Conservation (phyloP, 208 protist genomes). For the Leishmania aethiopica region DNA sequence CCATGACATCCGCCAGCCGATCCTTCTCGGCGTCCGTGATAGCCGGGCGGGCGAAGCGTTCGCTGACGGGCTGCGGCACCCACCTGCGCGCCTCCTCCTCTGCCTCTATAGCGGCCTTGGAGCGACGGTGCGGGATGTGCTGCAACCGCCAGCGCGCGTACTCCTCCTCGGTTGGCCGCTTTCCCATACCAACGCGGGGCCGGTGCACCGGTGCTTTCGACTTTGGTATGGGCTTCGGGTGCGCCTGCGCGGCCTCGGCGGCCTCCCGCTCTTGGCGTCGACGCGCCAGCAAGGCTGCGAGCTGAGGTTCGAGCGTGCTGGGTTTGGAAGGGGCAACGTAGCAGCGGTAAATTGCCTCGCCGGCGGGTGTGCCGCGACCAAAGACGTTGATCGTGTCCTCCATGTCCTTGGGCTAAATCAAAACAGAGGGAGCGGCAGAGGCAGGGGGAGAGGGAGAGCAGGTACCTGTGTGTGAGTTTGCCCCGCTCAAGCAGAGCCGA, state of each 20-base stretch:
- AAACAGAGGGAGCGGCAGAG: background rate
- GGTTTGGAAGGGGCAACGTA: conserved; percentile 75
- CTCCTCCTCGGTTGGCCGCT: conserved; percentile 49
- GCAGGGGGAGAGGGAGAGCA: background rate
- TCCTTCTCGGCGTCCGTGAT: conserved; percentile 85
- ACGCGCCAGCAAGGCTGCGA: conserved; percentile 59
- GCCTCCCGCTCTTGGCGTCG: conserved; percentile 66
- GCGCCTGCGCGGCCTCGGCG: conserved; percentile 55
- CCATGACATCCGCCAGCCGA: conserved; percentile 78
- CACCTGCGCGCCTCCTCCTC: conserved; percentile 39
- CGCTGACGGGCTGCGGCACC: conserved; percentile 14
- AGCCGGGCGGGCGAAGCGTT: conserved; percentile 43
- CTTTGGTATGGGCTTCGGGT: conserved; percentile 82
- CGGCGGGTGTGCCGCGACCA: conserved; percentile 85
- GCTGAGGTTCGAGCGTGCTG: conserved; percentile 81
- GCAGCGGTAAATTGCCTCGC: conserved; percentile 88
- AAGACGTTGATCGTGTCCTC: conserved; percentile 64
- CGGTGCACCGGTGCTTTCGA: conserved; percentile 70
- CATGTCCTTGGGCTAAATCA: conserved; percentile 26
- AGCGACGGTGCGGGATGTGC: conserved; percentile 73
- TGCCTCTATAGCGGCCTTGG: conserved; percentile 50
- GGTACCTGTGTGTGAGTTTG: background rate
- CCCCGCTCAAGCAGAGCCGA: background rate
- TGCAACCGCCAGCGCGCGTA: conserved; percentile 62
- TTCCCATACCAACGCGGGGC: conserved; percentile 61